Conservation (phyloP, 352 stramenopile species). For the Stramenopiles sp. region DNA sequence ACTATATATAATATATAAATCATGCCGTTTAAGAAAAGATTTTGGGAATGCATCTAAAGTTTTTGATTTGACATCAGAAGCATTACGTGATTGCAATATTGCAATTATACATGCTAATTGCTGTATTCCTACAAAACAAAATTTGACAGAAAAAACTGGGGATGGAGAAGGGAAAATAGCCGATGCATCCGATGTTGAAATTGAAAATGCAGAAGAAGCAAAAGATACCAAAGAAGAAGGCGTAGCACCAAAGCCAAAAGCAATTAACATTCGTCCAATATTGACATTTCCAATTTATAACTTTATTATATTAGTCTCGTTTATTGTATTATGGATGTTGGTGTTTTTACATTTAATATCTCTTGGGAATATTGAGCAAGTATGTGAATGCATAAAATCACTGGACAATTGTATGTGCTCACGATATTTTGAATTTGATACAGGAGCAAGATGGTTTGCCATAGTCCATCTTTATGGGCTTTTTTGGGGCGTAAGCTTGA, state of each 20-base stretch:
- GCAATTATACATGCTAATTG: neutral
- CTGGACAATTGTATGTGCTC: neutral
- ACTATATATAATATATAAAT: neutral
- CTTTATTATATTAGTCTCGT: neutral
- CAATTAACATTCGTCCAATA: neutral
- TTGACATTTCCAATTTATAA: neutral
- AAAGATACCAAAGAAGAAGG: too few relatives aligned
- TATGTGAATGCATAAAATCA: neutral
- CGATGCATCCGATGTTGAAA: neutral
- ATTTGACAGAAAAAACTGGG: neutral
- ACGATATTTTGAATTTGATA: neutral
- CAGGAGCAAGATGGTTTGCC: neutral
- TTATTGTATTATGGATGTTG: neutral
- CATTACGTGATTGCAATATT: neutral
- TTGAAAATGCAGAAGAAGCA: neutral
- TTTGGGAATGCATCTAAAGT: neutral
- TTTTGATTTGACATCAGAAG: neutral
- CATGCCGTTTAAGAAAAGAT: neutral
- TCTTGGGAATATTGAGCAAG: neutral
- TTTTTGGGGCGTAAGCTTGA: neutral
- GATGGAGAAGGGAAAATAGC: neutral
- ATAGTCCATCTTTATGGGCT: neutral
- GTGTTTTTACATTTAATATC: neutral
- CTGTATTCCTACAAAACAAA: neutral
- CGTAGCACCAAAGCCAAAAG: neutral